A percentile compares a stretch with the other conserved stretches of the same genome.
Evolutionary conservation across 2,329 filamentous ascomycete genomes (phyloP).

Genomic region (Colletotrichum sp.): DNA sequence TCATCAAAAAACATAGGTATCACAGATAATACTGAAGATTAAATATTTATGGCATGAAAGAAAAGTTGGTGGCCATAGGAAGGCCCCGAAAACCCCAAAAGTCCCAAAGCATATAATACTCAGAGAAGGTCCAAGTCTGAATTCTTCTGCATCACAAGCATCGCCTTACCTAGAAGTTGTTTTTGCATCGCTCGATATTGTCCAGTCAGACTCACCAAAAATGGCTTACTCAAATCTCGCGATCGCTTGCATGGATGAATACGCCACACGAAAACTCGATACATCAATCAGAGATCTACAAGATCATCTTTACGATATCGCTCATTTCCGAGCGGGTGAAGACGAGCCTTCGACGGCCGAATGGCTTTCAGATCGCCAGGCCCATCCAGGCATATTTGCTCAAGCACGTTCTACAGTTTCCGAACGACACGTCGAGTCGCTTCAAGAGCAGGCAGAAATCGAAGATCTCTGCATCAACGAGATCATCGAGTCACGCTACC

Average conservation of each 20-base stretch:
- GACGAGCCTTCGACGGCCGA: not conserved
- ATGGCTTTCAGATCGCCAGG: not conserved
- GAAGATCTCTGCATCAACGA: not conserved
- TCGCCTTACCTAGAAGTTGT: not conserved
- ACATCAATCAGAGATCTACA: not conserved
- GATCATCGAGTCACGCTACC: not conserved
- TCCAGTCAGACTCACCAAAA: not conserved
- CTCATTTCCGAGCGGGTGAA: not conserved
- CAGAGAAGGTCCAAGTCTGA: not conserved
- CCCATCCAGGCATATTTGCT: not conserved
- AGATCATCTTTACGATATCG: not conserved
- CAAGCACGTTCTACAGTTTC: not conserved
- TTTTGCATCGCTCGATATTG: not conserved
- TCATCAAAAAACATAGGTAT: not conserved
- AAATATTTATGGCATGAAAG: not conserved
- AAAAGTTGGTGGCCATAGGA: accelerated
- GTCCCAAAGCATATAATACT: not conserved
- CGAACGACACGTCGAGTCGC: not conserved
- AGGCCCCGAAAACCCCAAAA: not conserved
- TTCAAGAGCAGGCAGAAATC: not conserved
- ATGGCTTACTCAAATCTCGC: not conserved
- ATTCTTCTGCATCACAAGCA: not conserved
- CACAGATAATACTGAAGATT: not conserved
- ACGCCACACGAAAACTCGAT: not conserved
- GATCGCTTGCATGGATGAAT: not conserved